Conservation (phyloP, 1,284 basidiomycete species). For the Wolfiporia cocos region DNA sequence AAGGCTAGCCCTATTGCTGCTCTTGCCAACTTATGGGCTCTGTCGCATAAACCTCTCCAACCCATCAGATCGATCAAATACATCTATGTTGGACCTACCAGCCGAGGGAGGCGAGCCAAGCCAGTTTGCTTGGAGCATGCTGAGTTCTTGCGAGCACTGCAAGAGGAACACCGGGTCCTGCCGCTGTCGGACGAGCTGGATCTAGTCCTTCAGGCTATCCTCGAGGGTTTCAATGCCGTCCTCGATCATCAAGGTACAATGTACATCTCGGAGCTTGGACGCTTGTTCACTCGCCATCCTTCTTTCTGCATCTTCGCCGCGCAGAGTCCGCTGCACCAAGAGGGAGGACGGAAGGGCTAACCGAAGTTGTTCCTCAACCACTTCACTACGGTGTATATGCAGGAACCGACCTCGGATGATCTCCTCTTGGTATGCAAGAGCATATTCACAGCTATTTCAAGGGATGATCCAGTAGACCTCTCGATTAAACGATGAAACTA, state of each 20-base stretch:
- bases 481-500: conserved; percentile 67
- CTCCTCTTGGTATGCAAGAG: conserved; percentile 76
- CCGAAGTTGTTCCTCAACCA: conserved; percentile 98
- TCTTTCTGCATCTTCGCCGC: conserved; percentile 96
- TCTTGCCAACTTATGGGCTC: conserved; percentile 75
- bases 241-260: conserved; percentile 95
- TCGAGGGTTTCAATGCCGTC: conserved; percentile 96
- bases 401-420: conserved; percentile 81
- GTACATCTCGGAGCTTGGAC: conserved; percentile 92
- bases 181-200: conserved; percentile 99
- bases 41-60: conserved; percentile 99
- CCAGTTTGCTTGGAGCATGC: conserved; percentile 97
- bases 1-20: conserved; percentile 95
- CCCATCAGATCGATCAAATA: conserved; percentile 94
- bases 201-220: conserved; percentile 90
- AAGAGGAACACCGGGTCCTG: conserved; percentile 93
- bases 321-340: conserved; percentile 95
- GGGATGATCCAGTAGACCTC: conserved; percentile 87
- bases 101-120: conserved; percentile 89
- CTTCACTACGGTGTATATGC: conserved; percentile 95
- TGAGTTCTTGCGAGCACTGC: conserved; percentile 91
- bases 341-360: conserved; percentile 95
- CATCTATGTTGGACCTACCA: conserved; percentile 96
- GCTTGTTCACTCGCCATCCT: conserved; percentile 85
- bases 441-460: conserved; percentile 57